A percentile compares a stretch with the other conserved stretches of the same genome.
These are phyloP conservation scores for Gonium pectorale DNA, from an alignment of 139 green algal species.

Conservation along the genomic window DNA sequence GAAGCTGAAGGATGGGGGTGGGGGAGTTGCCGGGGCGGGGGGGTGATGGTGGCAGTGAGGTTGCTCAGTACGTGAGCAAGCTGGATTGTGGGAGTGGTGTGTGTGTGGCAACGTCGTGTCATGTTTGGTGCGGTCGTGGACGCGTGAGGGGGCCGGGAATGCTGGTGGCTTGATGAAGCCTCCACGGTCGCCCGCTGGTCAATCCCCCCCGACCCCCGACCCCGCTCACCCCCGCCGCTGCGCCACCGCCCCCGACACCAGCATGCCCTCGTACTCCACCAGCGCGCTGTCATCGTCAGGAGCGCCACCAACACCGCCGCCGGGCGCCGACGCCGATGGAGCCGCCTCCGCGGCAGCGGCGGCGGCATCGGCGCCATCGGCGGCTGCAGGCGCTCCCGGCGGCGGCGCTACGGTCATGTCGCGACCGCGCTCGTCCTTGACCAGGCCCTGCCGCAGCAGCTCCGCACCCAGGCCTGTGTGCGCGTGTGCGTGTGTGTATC, in stretches of 20 bases:
- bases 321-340: neutral
- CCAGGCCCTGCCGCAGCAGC: conserved; percentile 59
- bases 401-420: conserved; percentile 42
- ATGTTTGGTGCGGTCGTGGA: too few relatives aligned
- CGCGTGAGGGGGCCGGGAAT: too few relatives aligned
- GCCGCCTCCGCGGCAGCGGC: conserved; percentile 38
- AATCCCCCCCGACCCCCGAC: neutral
- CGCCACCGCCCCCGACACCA: conserved; percentile 79
- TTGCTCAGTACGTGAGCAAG: too few relatives aligned
- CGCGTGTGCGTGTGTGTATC: too few relatives aligned
- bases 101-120: too few relatives aligned
- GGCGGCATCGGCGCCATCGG: neutral
- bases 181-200: too few relatives aligned
- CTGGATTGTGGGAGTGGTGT: too few relatives aligned
- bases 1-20: conserved; percentile 1
- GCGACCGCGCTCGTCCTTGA: conserved; percentile 57
- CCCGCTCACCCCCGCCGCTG: conserved; percentile 59
- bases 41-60: too few relatives aligned
- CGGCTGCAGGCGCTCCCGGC: conserved; percentile 6
- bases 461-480: conserved; percentile 40
- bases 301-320: neutral
- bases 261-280: conserved; percentile 89
- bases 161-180: too few relatives aligned
- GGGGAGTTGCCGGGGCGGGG: too few relatives aligned
- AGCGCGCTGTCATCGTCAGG: conserved; percentile 62